Evolutionary conservation across 495 filamentous ascomycete species (phyloP), one percentile per base, ranked within the genome.

Genomic region (Tuber indicum): DNA sequence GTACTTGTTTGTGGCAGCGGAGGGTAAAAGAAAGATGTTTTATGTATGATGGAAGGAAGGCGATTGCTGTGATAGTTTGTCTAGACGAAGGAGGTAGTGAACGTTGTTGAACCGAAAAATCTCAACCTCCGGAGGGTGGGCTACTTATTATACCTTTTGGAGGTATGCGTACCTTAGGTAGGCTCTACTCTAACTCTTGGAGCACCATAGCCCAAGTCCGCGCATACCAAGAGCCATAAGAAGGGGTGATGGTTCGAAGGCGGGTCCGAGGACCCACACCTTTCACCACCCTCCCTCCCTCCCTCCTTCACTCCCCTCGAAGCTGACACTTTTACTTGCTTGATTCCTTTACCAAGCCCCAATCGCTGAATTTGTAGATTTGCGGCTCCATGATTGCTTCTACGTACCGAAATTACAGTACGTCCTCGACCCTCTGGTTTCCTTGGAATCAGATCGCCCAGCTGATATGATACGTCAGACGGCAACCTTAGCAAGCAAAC

Each of bases 381-480:
- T 76, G 78, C 78, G 78, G 77, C 78, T 80, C 78, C 44, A 76
- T 76, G 52, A 72, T 52, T 76, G 70, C 71, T 75, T 74, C 73
- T 74, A 58, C 78, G 58, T 79, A 79, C 78, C 78, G 74, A 80
- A 80, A 80, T 80, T 79, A 74, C 72, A 75, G 58, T 66, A n/a
- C 58, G 32, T 36, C 58, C 58, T 66, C 12, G 73, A 66, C 74
- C 52, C 77, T 80, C 73, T 75, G 32, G 74, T 70, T 72, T 78
- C 72, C 26, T 32, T 66, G 58, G 77, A 72, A 72, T 39, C 47
- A 74, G 78, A 74, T 80, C 77, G 78, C 49, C 78, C 78, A 80
- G 76, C 62, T 80, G 78, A 80, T 80, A 80, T 74, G 78, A 80
- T 80, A 80, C 78, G 78, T 80, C 74, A 80, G 78, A 75, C 72